phyloP scores from a whole-genome alignment of 192 early-diverging fungal species.

The Entomortierella parvispora region DNA sequence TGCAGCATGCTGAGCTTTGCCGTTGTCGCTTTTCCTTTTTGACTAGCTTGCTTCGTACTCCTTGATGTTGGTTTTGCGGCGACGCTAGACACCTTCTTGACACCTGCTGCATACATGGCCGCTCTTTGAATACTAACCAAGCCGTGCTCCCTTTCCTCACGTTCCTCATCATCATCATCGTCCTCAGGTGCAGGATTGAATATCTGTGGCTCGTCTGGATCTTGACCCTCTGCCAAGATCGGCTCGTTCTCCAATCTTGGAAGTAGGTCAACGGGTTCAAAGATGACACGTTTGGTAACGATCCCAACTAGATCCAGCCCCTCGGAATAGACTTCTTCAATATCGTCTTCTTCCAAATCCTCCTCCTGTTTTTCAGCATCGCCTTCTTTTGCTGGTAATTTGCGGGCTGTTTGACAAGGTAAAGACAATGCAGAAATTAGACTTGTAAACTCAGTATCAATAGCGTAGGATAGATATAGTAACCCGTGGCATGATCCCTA shows the following conservation, averaged over 20 bases:
- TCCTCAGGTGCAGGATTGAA: too few relatives aligned
- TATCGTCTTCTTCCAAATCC: constrained; percentile 19
- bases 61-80: too few relatives aligned
- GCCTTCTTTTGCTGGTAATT: not conserved
- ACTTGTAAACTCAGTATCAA: not conserved
- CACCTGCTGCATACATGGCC: too few relatives aligned
- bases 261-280: constrained; percentile 29
- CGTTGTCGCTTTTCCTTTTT: too few relatives aligned
- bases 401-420: not conserved
- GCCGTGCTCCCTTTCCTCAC: too few relatives aligned
- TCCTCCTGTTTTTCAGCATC: not conserved
- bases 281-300: constrained; percentile 26
- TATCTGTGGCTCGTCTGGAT: too few relatives aligned
- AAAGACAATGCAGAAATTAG: not conserved
- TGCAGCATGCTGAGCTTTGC: too few relatives aligned
- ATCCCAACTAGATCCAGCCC: constrained; percentile 22
- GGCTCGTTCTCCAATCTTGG: not conserved
- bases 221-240: too few relatives aligned
- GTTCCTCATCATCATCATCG: too few relatives aligned
- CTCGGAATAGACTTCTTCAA: constrained; percentile 19
- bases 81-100: too few relatives aligned
- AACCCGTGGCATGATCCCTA: not conserved
- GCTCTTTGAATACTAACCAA: too few relatives aligned
- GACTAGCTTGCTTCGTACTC: too few relatives aligned
- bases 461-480: not conserved